A percentile compares a stretch with the other conserved stretches of the same genome.
Evolutionary conservation across 768 basidiomycete species (phyloP).

Genomic region (Auricularia sp.): DNA sequence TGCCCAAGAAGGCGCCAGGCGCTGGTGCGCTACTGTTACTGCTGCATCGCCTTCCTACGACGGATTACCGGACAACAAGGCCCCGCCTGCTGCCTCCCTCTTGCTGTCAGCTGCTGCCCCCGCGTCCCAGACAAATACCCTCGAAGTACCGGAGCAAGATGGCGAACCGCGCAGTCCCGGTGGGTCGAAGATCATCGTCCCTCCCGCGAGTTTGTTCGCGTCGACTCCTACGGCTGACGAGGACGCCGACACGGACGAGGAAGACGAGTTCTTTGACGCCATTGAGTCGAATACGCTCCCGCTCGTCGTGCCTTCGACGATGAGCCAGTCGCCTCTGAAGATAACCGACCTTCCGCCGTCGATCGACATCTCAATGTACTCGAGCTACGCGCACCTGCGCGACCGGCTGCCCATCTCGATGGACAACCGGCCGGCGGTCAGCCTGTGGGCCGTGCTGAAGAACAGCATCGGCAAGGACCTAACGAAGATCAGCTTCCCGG

Average conservation of each 20-base stretch:
- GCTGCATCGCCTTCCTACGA: not conserved
- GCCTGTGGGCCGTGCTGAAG: conserved; percentile 92
- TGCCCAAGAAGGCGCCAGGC: conserved; percentile 11
- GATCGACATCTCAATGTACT: conserved; percentile 40
- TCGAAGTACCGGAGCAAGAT: not conserved
- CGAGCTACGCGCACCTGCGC: conserved; percentile 59
- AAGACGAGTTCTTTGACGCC: conserved; percentile 97
- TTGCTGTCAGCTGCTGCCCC: not conserved
- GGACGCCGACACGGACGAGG: conserved; percentile 53
- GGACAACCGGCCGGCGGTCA: conserved; percentile 80
- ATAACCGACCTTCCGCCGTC: conserved; percentile 21
- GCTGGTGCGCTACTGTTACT: conserved; percentile 17
- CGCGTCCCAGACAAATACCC: not conserved
- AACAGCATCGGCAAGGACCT: conserved; percentile 93
- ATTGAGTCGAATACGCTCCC: conserved; percentile 76
- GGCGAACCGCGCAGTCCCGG: not conserved
- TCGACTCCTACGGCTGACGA: conserved; percentile 12
- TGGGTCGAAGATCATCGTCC: not conserved
- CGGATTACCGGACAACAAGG: not conserved
- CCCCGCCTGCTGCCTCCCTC: not conserved
- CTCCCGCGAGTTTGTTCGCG: not conserved
- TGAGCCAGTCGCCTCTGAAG: conserved; percentile 28
- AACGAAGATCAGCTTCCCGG: conserved; percentile 91
- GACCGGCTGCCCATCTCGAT: conserved; percentile 46
- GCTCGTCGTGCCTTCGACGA: conserved; percentile 53